Evolutionary conservation across 768 basidiomycete genomes (phyloP).

Genomic region (Neoboletus magnificus): DNA sequence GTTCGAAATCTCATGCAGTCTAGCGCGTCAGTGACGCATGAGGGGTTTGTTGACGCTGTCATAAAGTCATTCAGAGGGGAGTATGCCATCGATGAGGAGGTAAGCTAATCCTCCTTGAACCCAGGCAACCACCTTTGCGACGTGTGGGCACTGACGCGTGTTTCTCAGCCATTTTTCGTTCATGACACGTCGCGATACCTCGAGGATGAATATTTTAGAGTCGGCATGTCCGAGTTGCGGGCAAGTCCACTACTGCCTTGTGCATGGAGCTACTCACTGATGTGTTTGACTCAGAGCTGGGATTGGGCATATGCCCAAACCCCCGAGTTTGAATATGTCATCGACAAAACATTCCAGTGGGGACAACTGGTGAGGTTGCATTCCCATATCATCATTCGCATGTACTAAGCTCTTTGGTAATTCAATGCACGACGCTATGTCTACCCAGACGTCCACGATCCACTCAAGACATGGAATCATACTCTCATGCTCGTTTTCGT

Average conservation of each 20-base stretch:
- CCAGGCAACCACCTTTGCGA: neutral
- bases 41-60: slow-evolving; percentile 67
- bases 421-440: neutral
- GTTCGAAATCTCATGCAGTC: slow-evolving; percentile 77
- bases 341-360: slow-evolving; percentile 47
- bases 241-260: slow-evolving; percentile 36
- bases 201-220: slow-evolving; percentile 55
- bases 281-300: slow-evolving; percentile 63
- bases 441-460: neutral
- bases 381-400: slow-evolving; percentile 6
- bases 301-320: slow-evolving; percentile 92
- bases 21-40: slow-evolving; percentile 54
- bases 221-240: slow-evolving; percentile 70
- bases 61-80: slow-evolving; percentile 61
- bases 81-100: slow-evolving; percentile 44
- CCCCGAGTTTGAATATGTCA: slow-evolving; percentile 80
- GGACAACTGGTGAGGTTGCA: slow-evolving; percentile 41
- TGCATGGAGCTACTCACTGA: neutral
- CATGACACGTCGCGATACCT: slow-evolving; percentile 45
- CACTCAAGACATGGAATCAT: neutral
- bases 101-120: slow-evolving; percentile 1
- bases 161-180: slow-evolving; percentile 39
- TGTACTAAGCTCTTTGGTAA: neutral
- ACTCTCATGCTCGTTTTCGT: slow-evolving; percentile 15
- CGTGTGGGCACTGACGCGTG: neutral